Evolutionary conservation across 1,284 basidiomycete species (phyloP).

Genomic region (Moniliophthora roreri): DNA sequence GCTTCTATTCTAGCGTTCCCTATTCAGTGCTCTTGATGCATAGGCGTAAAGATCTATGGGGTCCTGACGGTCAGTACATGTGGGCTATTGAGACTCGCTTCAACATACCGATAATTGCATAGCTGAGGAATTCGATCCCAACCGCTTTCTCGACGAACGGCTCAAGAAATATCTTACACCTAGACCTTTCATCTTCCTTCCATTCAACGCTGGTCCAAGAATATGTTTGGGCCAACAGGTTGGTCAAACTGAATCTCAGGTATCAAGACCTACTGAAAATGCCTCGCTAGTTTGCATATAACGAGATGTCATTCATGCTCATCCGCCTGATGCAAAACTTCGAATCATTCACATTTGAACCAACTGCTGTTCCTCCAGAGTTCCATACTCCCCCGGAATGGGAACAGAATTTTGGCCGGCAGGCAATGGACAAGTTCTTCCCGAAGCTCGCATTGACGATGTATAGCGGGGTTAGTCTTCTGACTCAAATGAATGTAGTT

Average conservation of each 20-base stretch:
- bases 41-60: slow-evolving; percentile 53
- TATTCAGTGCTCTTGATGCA: slow-evolving; percentile 54
- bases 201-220: slow-evolving; percentile 49
- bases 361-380: slow-evolving; percentile 42
- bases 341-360: slow-evolving; percentile 45
- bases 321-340: slow-evolving; percentile 63
- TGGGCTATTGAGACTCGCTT: neutral
- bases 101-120: neutral
- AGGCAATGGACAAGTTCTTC: slow-evolving; percentile 47
- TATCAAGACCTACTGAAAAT: neutral
- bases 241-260: no score
- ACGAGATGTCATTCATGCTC: slow-evolving; percentile 67
- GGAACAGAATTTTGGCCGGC: slow-evolving; percentile 39
- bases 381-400: slow-evolving; percentile 44
- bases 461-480: slow-evolving; percentile 45
- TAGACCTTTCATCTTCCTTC: slow-evolving; percentile 45
- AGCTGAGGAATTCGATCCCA: slow-evolving; percentile 13
- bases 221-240: slow-evolving; percentile 48
- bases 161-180: slow-evolving; percentile 5
- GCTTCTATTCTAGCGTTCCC: neutral
- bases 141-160: slow-evolving; percentile 11
- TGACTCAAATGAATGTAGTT: neutral
- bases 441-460: slow-evolving; percentile 56
- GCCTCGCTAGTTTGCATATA: slow-evolving; percentile 57
- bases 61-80: slow-evolving; percentile 40